Percentiles rank a stretch among this genome's conserved stretches.
Evolutionary conservation across 352 stramenopile species (phyloP).

Genomic region (Blastocystis sp.): DNA sequence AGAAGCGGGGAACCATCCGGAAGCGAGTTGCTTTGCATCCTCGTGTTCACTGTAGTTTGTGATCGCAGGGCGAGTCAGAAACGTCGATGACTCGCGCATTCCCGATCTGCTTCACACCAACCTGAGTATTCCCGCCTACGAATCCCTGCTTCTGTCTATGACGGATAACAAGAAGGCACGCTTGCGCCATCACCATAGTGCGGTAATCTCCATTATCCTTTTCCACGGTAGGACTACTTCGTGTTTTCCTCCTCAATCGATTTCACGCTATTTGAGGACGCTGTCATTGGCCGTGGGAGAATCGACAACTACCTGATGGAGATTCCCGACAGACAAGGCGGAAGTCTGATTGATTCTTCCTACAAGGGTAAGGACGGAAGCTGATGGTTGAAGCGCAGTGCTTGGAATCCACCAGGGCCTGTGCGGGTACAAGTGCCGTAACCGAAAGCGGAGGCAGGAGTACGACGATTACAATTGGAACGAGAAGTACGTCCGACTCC

Average conservation of each 20-base stretch:
- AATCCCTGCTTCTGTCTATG: neutral
- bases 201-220: neutral
- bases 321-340: neutral
- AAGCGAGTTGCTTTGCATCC: neutral
- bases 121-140: neutral
- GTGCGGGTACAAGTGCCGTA: constrained; percentile 24
- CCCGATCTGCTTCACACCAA: neutral
- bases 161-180: neutral
- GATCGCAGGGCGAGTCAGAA: constrained; percentile 7
- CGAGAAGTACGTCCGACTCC: neutral
- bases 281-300: constrained; percentile 16
- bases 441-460: neutral
- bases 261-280: neutral
- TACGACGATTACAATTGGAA: constrained; percentile 35
- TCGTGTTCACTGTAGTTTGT: neutral
- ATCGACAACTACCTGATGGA: constrained; percentile 29
- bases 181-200: constrained; percentile 35
- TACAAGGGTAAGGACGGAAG: neutral
- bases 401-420: constrained; percentile 5
- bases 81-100: neutral
- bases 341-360: constrained; percentile 8
- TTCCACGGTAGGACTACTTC: constrained; percentile 40
- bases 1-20: neutral
- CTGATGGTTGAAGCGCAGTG: neutral
- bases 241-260: constrained; percentile 25